Percentiles rank a stretch among this genome's conserved stretches.
Conservation (phyloP, 1,284 basidiomycete genomes). For the Ceratobasidium sp. region DNA sequence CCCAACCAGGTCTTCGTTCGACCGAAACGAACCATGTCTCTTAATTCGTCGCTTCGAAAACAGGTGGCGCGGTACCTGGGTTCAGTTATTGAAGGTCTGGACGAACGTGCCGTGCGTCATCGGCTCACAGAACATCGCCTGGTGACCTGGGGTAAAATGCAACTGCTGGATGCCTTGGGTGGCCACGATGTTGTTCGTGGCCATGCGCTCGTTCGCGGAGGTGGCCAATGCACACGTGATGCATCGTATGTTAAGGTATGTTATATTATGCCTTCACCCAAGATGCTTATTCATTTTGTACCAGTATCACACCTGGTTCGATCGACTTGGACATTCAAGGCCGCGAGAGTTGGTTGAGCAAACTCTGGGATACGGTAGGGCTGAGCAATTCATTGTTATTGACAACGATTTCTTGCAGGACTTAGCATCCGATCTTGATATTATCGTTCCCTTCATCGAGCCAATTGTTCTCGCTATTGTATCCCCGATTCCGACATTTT, state of each 20-base stretch:
- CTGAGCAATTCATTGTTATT: slow-evolving; percentile 8
- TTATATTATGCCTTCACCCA: neutral
- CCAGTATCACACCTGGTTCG: slow-evolving; percentile 13
- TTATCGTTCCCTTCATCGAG: too few relatives aligned
- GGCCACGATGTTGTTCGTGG: too few relatives aligned
- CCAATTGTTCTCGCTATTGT: neutral
- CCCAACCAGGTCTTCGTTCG: neutral
- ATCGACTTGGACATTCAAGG: neutral
- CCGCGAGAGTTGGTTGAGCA: neutral
- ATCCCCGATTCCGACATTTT: neutral
- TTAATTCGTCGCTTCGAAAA: too few relatives aligned
- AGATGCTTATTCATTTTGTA: neutral
- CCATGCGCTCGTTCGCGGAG: too few relatives aligned
- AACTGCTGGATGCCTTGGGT: too few relatives aligned
- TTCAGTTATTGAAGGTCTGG: too few relatives aligned
- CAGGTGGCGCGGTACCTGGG: too few relatives aligned
- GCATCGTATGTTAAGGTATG: slow-evolving; percentile 21
- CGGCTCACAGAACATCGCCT: too few relatives aligned
- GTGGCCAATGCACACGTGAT: slow-evolving; percentile 15
- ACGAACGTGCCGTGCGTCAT: too few relatives aligned
- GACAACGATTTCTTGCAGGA: slow-evolving; percentile 9
- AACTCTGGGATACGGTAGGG: slow-evolving; percentile 11
- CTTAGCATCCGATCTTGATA: too few relatives aligned
- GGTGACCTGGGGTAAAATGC: too few relatives aligned
- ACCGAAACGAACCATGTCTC: too few relatives aligned